phyloP scores from a whole-genome alignment of 148 eudicot genomes.

The Camellia sinensis region DNA sequence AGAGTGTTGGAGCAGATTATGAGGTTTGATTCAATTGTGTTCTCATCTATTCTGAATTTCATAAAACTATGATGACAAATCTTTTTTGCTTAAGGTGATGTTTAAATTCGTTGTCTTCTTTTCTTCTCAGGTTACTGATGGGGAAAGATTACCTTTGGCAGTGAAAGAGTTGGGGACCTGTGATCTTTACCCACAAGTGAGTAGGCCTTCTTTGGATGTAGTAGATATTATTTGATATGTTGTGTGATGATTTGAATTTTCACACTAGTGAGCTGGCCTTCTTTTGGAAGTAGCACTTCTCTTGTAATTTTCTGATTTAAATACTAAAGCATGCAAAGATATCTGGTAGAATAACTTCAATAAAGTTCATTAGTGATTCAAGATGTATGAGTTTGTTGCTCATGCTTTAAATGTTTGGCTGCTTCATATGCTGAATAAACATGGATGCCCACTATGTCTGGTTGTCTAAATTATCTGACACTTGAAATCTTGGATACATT shows the following conservation, averaged over 20 bases:
- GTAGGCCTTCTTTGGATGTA: slow-evolving; percentile 14
- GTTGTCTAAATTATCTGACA: background rate
- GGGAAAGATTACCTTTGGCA: slow-evolving; percentile 90
- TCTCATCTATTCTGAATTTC: slow-evolving; percentile 12
- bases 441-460: background rate
- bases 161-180: slow-evolving; percentile 97
- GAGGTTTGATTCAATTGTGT: slow-evolving; percentile 53
- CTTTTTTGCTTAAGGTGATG: background rate
- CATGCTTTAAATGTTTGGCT: background rate
- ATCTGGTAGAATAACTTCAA: too few relatives aligned
- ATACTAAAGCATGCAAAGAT: too few relatives aligned
- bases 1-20: slow-evolving; percentile 86
- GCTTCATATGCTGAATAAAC: background rate
- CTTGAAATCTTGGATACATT: background rate
- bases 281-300: slow-evolving; percentile 4
- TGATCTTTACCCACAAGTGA: slow-evolving; percentile 97
- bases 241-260: background rate
- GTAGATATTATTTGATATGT: background rate
- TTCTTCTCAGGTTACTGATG: slow-evolving; percentile 77
- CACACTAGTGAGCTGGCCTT: background rate
- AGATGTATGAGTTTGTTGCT: too few relatives aligned
- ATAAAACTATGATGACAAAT: background rate
- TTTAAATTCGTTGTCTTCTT: background rate
- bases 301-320: too few relatives aligned
- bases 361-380: too few relatives aligned